Conservation (phyloP, 2,329 filamentous ascomycete genomes). For the Apiospora aurea region DNA sequence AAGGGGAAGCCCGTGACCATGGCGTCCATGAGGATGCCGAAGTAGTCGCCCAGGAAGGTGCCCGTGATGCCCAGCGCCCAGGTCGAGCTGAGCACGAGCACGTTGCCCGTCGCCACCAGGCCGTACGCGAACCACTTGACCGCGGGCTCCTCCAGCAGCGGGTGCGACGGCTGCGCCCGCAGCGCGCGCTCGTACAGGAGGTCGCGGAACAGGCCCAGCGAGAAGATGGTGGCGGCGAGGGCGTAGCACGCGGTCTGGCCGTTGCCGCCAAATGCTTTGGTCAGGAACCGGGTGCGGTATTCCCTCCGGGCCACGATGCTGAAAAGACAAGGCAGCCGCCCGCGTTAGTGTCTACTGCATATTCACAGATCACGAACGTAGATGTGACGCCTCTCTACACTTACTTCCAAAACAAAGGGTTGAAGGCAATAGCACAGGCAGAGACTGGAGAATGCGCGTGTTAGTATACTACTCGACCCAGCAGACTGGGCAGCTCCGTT, state of each 20-base stretch:
- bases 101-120: constrained; percentile 78
- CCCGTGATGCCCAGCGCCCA: constrained; percentile 93
- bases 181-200: constrained; percentile 86
- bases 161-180: constrained; percentile 75
- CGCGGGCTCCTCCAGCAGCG: constrained; percentile 67
- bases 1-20: constrained; percentile 97
- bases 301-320: constrained; percentile 89
- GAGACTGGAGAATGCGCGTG: constrained; percentile 64
- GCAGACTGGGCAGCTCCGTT: background rate
- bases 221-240: constrained; percentile 89
- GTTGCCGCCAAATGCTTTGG: constrained; percentile 82
- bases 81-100: constrained; percentile 87
- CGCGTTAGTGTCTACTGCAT: constrained; percentile 5
- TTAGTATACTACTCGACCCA: background rate
- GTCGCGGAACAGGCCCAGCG: constrained; percentile 87
- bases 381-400: constrained; percentile 41
- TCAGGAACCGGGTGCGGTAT: constrained; percentile 89
- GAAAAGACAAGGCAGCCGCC: constrained; percentile 30
- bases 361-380: background rate
- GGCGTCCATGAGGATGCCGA: constrained; percentile 95
- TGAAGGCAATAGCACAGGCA: constrained; percentile 84
- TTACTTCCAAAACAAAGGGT: constrained; percentile 99
- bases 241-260: constrained; percentile 85
- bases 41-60: constrained; percentile 98
- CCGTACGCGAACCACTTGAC: constrained; percentile 71